Percentiles rank a stretch among this genome's conserved stretches.
phyloP scores from a whole-genome alignment of 306 rosid genomes.

The Hippophae tibetana region DNA sequence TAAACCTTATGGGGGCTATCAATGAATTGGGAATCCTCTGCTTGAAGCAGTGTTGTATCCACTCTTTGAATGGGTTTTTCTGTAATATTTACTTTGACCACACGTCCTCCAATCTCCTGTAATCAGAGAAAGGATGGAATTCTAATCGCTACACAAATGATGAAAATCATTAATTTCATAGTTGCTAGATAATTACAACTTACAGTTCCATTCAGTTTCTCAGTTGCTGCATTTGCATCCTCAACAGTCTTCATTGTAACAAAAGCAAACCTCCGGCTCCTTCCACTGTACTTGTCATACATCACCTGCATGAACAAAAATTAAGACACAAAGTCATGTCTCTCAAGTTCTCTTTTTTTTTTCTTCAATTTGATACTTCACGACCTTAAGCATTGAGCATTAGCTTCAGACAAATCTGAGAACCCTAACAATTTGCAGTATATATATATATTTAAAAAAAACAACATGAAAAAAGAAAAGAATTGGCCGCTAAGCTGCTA shows the following conservation, averaged over 20 bases:
- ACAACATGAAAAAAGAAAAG: not conserved
- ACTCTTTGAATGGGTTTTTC: constrained; percentile 55
- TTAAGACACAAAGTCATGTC: constrained; percentile 1
- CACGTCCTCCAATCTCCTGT: constrained; percentile 80
- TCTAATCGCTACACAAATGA: constrained; percentile 7
- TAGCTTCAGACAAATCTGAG: not conserved
- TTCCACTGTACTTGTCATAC: constrained; percentile 85
- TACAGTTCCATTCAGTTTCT: constrained; percentile 88
- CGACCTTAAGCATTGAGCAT: not conserved
- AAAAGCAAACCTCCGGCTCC: constrained; percentile 93
- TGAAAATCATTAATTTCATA: not conserved
- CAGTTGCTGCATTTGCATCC: constrained; percentile 65
- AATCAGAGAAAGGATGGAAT: constrained; percentile 18
- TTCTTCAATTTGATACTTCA: not conserved
- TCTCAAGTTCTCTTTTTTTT: not conserved
- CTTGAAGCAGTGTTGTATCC: constrained; percentile 39
- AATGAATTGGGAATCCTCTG: constrained; percentile 59
- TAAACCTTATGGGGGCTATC: constrained; percentile 92
- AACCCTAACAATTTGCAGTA: not conserved
- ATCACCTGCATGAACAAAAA: constrained; percentile 51
- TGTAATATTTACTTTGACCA: constrained; percentile 72
- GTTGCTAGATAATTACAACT: constrained; percentile 16
- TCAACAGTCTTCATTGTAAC: constrained; percentile 68
- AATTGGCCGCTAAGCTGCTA: not conserved
- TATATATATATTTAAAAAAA: not conserved